Conservation (phyloP, 1,139 yeast species). For the Zhuliangozyma blackwelliae region DNA sequence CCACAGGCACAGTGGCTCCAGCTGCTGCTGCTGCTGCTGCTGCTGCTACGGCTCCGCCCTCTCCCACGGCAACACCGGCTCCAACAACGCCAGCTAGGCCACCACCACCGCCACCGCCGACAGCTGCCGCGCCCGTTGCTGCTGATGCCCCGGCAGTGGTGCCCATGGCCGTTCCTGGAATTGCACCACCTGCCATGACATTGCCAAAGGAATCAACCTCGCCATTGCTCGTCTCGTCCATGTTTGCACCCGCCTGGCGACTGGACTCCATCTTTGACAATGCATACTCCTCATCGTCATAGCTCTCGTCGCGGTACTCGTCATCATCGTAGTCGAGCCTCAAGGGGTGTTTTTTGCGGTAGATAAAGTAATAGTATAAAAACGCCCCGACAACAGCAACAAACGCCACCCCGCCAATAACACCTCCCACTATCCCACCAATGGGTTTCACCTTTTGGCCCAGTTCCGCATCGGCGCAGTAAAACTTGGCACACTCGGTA, state of each 20-base stretch:
- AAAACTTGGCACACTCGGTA: constrained; percentile 49
- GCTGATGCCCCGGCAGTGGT: neutral
- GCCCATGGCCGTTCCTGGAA: neutral
- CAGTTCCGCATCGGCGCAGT: constrained; percentile 34
- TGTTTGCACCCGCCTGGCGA: neutral
- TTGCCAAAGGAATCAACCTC: no score
- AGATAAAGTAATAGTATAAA: constrained; percentile 30
- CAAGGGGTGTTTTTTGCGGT: constrained; percentile 23
- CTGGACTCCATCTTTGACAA: constrained; percentile 2
- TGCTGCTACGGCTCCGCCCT: no score
- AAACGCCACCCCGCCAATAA: constrained; percentile 48
- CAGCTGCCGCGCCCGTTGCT: no score
- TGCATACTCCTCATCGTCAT: constrained; percentile 10
- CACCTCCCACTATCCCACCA: constrained; percentile 68
- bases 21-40: no score
- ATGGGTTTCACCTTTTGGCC: constrained; percentile 17
- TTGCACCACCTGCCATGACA: neutral
- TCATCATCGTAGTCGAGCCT: constrained; percentile 22
- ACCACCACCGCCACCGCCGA: no score
- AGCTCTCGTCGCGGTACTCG: constrained; percentile 14
- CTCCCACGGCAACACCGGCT: no score
- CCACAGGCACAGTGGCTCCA: neutral
- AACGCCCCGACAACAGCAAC: constrained; percentile 30
- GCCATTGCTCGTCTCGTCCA: no score
- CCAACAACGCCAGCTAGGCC: no score